These are phyloP conservation scores for Neurospora pannonica DNA, from an alignment of 495 filamentous ascomycete genomes.

Conservation along the genomic window DNA sequence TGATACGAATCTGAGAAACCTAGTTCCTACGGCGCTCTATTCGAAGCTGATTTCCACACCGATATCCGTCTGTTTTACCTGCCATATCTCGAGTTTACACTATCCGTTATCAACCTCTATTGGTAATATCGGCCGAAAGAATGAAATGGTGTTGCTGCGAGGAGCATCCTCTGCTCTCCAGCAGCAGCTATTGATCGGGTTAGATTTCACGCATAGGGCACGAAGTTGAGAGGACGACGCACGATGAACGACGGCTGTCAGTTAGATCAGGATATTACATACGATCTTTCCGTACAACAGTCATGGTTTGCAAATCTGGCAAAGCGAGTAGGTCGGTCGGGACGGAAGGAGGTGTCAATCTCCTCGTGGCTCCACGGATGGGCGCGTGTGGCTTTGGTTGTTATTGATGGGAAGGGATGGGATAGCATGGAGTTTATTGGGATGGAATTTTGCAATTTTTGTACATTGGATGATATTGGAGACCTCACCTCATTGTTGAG, in stretches of 20 bases:
- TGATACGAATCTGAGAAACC: not conserved
- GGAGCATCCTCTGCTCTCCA: not conserved
- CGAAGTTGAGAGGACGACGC: not conserved
- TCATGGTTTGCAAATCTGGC: not conserved
- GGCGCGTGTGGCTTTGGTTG: conserved; percentile 1
- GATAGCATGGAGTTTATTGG: conserved; percentile 4
- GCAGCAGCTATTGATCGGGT: not conserved
- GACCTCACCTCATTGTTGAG: not conserved
- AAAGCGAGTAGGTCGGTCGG: not conserved
- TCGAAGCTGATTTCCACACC: not conserved
- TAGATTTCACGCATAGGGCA: not conserved
- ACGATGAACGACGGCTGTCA: not conserved
- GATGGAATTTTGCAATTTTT: not conserved
- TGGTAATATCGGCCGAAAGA: not conserved
- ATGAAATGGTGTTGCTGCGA: not conserved
- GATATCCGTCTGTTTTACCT: not conserved
- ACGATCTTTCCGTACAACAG: not conserved
- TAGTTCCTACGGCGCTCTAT: not conserved
- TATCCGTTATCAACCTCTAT: not conserved
- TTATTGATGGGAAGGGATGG: not conserved
- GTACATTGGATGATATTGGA: not conserved
- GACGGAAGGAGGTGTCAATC: not conserved
- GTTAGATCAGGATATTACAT: not conserved
- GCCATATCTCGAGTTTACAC: not conserved
- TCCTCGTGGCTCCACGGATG: not conserved